Conservation (phyloP, 805 yeast species). For the Lachancea meyersii region DNA sequence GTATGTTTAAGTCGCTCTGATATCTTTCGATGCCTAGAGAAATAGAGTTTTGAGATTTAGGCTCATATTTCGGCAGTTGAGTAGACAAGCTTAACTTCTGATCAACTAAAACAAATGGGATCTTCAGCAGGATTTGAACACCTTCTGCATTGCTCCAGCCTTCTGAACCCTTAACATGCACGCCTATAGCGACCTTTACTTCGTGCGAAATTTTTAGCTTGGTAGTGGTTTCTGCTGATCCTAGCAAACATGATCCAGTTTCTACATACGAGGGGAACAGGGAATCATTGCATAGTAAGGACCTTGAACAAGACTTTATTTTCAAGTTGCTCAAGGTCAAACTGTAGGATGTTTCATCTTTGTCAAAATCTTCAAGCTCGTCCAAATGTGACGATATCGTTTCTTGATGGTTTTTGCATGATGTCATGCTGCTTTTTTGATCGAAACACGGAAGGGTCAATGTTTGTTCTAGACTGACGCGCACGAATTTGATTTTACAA, state of each 20-base stretch:
- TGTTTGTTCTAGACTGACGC: constrained; percentile 6
- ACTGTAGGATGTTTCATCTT: background rate
- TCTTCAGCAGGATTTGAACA: background rate
- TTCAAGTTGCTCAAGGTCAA: too few species aligned
- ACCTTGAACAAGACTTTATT: too few species aligned
- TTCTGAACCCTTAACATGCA: background rate
- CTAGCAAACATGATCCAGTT: background rate
- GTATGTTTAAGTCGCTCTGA: background rate
- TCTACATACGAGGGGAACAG: constrained; percentile 7
- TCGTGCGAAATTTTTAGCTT: constrained; percentile 7
- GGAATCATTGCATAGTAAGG: background rate
- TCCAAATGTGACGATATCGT: background rate
- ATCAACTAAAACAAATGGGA: constrained; percentile 9
- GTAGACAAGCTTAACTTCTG: constrained; percentile 6
- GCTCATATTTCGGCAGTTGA: constrained; percentile 11
- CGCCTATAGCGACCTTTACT: background rate
- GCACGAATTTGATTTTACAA: background rate
- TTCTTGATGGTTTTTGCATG: background rate
- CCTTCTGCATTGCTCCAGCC: background rate
- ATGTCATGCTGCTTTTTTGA: background rate
- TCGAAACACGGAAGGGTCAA: constrained; percentile 7
- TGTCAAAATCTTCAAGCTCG: background rate
- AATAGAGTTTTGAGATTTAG: background rate
- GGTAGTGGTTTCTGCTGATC: background rate
- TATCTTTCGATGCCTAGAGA: background rate